Percentiles rank a stretch among this genome's conserved stretches.
These are phyloP conservation scores for Cyclotella choctawhatcheeana DNA, from an alignment of 108 stramenopile genomes.

Conservation along the genomic window DNA sequence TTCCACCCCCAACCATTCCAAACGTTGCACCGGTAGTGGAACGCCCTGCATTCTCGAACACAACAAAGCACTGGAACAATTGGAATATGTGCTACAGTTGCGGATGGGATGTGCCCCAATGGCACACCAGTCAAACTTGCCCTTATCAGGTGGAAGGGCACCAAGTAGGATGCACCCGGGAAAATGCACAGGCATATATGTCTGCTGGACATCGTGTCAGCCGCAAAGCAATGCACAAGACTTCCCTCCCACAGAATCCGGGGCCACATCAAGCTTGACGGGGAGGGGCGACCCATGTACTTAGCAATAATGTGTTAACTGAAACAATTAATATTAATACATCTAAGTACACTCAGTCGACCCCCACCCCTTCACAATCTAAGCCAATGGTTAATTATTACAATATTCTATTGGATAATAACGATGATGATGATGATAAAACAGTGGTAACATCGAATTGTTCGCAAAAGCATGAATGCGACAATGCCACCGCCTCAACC, in stretches of 20 bases:
- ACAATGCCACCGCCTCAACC: neutral
- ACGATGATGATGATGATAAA: constrained; percentile 13
- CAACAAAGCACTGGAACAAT: constrained; percentile 20
- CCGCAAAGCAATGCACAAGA: constrained; percentile 13
- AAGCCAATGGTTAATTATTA: neutral
- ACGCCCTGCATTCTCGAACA: constrained; percentile 20
- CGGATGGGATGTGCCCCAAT: constrained; percentile 16
- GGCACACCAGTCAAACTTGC: constrained; percentile 24
- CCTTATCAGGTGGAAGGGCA: neutral
- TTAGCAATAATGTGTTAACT: neutral
- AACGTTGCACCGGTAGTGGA: too few relatives aligned
- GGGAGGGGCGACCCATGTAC: constrained; percentile 22
- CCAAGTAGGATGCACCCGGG: constrained; percentile 1
- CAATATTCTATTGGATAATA: neutral
- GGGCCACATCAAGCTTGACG: constrained; percentile 21
- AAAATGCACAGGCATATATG: constrained; percentile 6
- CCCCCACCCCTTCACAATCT: constrained; percentile 6
- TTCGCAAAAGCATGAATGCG: neutral
- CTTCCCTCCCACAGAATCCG: constrained; percentile 3
- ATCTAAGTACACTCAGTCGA: constrained; percentile 1
- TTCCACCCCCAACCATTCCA: neutral
- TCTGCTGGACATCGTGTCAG: constrained; percentile 11
- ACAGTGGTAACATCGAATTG: constrained; percentile 8
- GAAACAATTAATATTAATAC: neutral
- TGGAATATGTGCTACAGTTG: constrained; percentile 24